These are phyloP conservation scores for Exophiala lecanii-corni DNA, from an alignment of 2,329 filamentous ascomycete species.

Conservation along the genomic window DNA sequence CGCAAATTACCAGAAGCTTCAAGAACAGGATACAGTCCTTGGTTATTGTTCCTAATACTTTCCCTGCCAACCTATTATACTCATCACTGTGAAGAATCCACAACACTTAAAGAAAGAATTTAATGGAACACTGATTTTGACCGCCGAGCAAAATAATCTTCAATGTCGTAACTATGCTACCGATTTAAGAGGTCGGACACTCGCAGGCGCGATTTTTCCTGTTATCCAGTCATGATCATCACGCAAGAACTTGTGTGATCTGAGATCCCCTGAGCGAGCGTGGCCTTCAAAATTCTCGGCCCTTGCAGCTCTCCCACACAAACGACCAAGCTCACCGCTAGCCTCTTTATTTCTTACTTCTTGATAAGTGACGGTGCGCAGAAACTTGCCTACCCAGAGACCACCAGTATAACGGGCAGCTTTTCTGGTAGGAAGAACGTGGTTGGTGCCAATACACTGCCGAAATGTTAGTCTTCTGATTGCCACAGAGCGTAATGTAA, in stretches of 20 bases:
- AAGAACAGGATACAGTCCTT: too few relatives aligned
- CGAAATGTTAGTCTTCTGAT: not conserved
- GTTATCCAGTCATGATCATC: constrained; percentile 45
- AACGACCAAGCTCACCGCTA: constrained; percentile 45
- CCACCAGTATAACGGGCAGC: constrained; percentile 50
- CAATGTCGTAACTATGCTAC: too few relatives aligned
- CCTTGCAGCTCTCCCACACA: constrained; percentile 48
- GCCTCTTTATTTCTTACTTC: constrained; percentile 42
- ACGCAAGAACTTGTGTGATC: constrained; percentile 41
- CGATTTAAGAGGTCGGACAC: too few relatives aligned
- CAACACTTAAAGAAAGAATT: too few relatives aligned
- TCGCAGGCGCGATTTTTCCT: too few relatives aligned
- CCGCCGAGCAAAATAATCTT: too few relatives aligned
- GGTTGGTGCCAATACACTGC: constrained; percentile 52
- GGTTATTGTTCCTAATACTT: too few relatives aligned
- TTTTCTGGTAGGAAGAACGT: constrained; percentile 48
- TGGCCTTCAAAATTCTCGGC: constrained; percentile 53
- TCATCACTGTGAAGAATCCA: too few relatives aligned
- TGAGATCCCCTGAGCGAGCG: constrained; percentile 47
- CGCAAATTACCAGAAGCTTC: too few relatives aligned
- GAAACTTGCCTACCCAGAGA: constrained; percentile 53
- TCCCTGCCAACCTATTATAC: too few relatives aligned
- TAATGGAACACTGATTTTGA: too few relatives aligned
- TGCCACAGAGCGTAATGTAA: too few relatives aligned
- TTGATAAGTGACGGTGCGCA: constrained; percentile 51